A percentile compares a stretch with the other conserved stretches of the same genome.
phyloP scores from a whole-genome alignment of 345 rosid species.

The Citrus unshiu region DNA sequence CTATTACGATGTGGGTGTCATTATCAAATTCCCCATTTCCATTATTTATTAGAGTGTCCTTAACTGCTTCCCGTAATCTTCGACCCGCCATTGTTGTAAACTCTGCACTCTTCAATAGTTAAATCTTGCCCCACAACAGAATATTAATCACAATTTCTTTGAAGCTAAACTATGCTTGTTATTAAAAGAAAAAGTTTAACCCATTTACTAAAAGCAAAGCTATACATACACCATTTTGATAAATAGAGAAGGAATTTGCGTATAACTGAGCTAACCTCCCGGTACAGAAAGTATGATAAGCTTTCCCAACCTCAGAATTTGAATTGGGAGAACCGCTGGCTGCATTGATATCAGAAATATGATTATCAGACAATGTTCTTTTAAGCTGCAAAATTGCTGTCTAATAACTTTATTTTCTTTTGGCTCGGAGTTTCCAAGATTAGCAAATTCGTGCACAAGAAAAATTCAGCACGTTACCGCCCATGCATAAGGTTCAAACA shows the following conservation, averaged over 20 bases:
- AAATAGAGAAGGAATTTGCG: too few relatives aligned
- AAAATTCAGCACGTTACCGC: conserved; percentile 28
- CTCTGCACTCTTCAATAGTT: conserved; percentile 31
- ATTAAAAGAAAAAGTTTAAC: too few relatives aligned
- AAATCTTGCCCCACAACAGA: neutral
- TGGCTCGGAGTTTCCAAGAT: too few relatives aligned
- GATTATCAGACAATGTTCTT: neutral
- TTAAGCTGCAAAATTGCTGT: neutral
- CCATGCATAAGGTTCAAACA: conserved; percentile 55
- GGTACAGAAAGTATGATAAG: conserved; percentile 55
- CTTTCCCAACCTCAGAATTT: conserved; percentile 48
- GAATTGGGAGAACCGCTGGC: conserved; percentile 61
- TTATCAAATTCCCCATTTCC: conserved; percentile 44
- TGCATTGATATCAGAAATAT: conserved; percentile 23
- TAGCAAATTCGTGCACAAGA: neutral
- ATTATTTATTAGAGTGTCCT: conserved; percentile 38
- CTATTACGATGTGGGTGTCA: conserved; percentile 41
- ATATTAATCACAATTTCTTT: too few relatives aligned
- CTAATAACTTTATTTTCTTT: neutral
- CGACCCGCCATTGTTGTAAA: conserved; percentile 63
- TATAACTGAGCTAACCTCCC: conserved; percentile 30
- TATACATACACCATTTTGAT: too few relatives aligned
- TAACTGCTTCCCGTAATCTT: conserved; percentile 53
- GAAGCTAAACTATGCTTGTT: too few relatives aligned
- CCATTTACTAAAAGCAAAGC: too few relatives aligned